Evolutionary conservation across 345 rosid species (phyloP).

Genomic region (Carallia brachiata): DNA sequence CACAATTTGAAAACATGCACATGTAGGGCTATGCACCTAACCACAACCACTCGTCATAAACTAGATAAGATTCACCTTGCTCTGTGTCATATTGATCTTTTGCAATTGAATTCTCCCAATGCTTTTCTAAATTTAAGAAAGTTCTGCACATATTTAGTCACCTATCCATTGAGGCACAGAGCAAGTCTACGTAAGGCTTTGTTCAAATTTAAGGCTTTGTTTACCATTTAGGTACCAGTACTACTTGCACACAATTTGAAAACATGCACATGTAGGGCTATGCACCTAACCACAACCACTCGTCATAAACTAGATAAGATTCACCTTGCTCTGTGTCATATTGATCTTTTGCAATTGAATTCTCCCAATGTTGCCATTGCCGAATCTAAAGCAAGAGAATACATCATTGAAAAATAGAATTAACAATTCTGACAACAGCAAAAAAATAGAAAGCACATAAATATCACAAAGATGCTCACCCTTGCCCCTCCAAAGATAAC

Average conservation of each 20-base stretch:
- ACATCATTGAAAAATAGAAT: neutral
- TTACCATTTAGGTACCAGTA: no score
- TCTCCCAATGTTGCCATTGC: conserved; percentile 31
- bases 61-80: conserved; percentile 32
- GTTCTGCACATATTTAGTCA: neutral
- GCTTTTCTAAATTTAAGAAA: conserved; percentile 5
- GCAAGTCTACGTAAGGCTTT: neutral
- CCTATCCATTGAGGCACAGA: neutral
- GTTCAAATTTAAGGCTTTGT: no score
- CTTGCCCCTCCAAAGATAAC: conserved; percentile 30
- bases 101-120: conserved; percentile 25
- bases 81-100: no score
- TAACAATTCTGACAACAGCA: neutral
- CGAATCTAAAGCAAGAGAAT: conserved; percentile 20
- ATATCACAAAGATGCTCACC: conserved; percentile 9
- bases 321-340: conserved; percentile 51
- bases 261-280: neutral
- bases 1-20: no score
- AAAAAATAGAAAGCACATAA: neutral
- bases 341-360: conserved; percentile 14
- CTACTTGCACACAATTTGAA: no score
- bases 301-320: neutral
- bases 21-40: neutral
- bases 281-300: neutral
- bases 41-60: neutral